Evolutionary conservation across 108 stramenopile genomes (phyloP), one percentile per base, ranked within the genome.

Genomic region (Cylindrotheca closterium): DNA sequence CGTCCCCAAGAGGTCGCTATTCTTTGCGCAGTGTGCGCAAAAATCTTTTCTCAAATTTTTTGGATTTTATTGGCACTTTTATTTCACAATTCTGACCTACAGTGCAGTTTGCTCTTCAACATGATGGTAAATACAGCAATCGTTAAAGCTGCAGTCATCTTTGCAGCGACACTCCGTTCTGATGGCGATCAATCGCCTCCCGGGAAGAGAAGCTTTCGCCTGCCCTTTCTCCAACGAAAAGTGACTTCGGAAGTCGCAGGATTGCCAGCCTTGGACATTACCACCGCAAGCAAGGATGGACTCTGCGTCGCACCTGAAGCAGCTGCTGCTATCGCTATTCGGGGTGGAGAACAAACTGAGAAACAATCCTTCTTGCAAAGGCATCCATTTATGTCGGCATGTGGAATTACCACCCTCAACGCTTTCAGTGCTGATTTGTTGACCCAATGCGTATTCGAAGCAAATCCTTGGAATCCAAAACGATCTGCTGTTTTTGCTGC

Each of bases 301-400:
- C n/a, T n/a, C n/a, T n/a, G n/a, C n/a, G n/a, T n/a, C n/a, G n/a
- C n/a, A n/a, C n/a, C n/a, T n/a, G n/a, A n/a, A n/a, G n/a, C n/a
- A n/a, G n/a, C n/a, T n/a, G n/a, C n/a, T n/a, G n/a, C n/a, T n/a
- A n/a, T n/a, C n/a, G n/a, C n/a, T n/a, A n/a, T n/a, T n/a, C n/a
- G n/a, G n/a, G 37, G 37, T 10, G 37, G 37, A 10, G 37, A 42
- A 42, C 10, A 42, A 42, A 10, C 37, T 7, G 37, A 42, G 15
- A 42, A 42, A 15, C 10, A 10, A 10, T 42, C 32, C 25, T 64
- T 71, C 50, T 49, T 71, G 30, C 8, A 71, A 31, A 30, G 55
- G 3, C 62, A 71, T 55, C 70, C 70, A n/a, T 64, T 71, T 19
- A 15, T 29, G 0, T 71, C 63, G 26, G 70, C 70, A 10, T 10